Evolutionary conservation across 2,329 filamentous ascomycete species (phyloP), one percentile per base, ranked within the genome.

Genomic region (Albophoma yamanashiensis): DNA sequence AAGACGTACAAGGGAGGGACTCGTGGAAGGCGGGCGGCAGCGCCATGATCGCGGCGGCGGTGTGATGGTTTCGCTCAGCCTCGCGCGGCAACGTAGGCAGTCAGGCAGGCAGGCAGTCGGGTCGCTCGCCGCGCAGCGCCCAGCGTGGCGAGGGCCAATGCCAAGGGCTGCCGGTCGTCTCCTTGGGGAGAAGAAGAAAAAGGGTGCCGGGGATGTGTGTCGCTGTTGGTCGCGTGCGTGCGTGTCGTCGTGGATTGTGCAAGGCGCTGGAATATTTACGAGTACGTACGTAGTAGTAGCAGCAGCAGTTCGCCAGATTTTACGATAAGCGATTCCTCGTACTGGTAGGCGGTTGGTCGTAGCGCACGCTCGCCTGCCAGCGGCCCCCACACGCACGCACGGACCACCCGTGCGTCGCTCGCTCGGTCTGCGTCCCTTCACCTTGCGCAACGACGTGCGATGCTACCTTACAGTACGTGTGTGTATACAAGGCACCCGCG

Each of bases 1-100:
- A n/a, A n/a, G 27, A 57, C 83, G 65, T 82, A 92, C 89, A 93
- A 56, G 90, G 89, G 27, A 95, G 85, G 27, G 89, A 91, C 71
- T 94, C 89, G 75, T 92, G 88, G 63, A 87, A 77, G 58, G 74
- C 75, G 57, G 73, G 69, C 47, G 67, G 65, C 61, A 70, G 58
- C 42, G 68, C 45, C 70, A 71, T 73, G 60, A 53, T 43, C 43
- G 17, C 12, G 17, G 31, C 14, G 1, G 45, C 5, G 27, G 3
- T 3, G 3, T 31, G 27, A 3, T 31, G 27, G 27, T 17, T 27
- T 7, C 9, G 50, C 9, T n/a, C 50, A 53, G 50, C 50, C 50
- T 36, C 4, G 50, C 27, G 31, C 25, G 22, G 15, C 43, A 1
- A 1, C 12, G 22, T 25, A 15, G 25, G 45, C 4, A 17, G n/a